Percentiles rank a stretch among this genome's conserved stretches.
Conservation (phyloP, 495 filamentous ascomycete species). For the Neohortaea acidophila region DNA sequence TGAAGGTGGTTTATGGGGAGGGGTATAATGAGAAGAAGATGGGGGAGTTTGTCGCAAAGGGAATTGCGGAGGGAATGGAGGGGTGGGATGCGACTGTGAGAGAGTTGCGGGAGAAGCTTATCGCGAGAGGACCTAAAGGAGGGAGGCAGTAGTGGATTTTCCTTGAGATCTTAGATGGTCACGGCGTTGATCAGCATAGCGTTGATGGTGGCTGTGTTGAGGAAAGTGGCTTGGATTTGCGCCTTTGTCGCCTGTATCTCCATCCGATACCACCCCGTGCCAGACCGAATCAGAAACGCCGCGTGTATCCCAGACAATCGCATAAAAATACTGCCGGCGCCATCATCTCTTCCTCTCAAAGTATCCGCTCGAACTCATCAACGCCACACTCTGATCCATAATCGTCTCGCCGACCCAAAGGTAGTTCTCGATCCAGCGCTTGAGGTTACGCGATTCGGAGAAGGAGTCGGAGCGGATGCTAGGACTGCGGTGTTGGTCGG, state of each 20-base stretch:
- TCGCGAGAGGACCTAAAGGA: constrained; percentile 39
- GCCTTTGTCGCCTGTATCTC: too few relatives aligned
- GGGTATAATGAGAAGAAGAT: constrained; percentile 48
- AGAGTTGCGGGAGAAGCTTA: constrained; percentile 40
- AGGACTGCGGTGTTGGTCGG: constrained; percentile 46
- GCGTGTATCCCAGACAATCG: too few relatives aligned
- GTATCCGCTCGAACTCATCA: constrained; percentile 71
- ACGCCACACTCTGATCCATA: constrained; percentile 89
- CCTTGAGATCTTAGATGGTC: too few relatives aligned
- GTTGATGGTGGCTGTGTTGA: too few relatives aligned
- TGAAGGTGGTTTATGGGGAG: constrained; percentile 50
- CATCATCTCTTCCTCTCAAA: constrained; percentile 75
- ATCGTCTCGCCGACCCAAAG: constrained; percentile 93
- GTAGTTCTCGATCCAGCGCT: constrained; percentile 88
- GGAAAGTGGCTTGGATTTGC: too few relatives aligned
- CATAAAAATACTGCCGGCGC: too few relatives aligned
- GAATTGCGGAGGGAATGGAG: constrained; percentile 16
- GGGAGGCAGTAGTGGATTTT: background rate
- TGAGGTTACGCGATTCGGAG: constrained; percentile 68
- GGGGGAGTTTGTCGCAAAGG: constrained; percentile 36
- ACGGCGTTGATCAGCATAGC: too few relatives aligned
- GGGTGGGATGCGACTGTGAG: constrained; percentile 42
- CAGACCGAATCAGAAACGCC: too few relatives aligned
- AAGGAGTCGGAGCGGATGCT: constrained; percentile 82
- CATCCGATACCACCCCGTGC: too few relatives aligned